Evolutionary conservation across 2,329 filamentous ascomycete species (phyloP).

Genomic region (Alternaria sp.): DNA sequence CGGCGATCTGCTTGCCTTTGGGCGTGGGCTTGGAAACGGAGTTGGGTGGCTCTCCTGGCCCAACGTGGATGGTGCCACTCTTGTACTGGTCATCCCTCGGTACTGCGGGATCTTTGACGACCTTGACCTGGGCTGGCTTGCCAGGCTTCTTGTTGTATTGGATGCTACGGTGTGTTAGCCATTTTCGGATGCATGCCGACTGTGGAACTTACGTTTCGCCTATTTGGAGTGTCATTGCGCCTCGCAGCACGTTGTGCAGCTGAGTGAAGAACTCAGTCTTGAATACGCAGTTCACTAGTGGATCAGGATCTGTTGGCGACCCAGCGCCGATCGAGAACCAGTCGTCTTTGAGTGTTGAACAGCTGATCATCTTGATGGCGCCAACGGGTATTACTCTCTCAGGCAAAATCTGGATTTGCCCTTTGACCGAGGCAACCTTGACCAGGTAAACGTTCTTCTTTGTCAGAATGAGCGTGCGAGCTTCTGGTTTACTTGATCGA

Average conservation of each 20-base stretch:
- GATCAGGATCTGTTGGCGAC: constrained; percentile 90
- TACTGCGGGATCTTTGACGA: constrained; percentile 81
- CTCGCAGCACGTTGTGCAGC: constrained; percentile 79
- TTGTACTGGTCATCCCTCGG: constrained; percentile 84
- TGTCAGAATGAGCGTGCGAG: constrained; percentile 83
- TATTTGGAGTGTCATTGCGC: constrained; percentile 81
- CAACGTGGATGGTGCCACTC: constrained; percentile 88
- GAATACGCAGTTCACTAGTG: constrained; percentile 89
- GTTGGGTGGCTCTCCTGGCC: constrained; percentile 80
- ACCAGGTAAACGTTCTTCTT: constrained; percentile 88
- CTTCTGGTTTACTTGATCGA: constrained; percentile 90
- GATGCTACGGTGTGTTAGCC: constrained; percentile 60
- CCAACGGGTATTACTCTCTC: constrained; percentile 85
- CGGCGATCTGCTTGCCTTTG: constrained; percentile 82
- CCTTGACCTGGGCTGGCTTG: constrained; percentile 88
- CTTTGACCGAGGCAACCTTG: constrained; percentile 80
- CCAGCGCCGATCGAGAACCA: constrained; percentile 94
- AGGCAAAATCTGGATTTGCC: constrained; percentile 78
- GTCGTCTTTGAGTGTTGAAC: constrained; percentile 85
- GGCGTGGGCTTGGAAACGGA: constrained; percentile 86
- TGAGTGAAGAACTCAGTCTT: constrained; percentile 98
- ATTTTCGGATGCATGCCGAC: background rate
- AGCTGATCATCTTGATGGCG: constrained; percentile 85
- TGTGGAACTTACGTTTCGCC: constrained; percentile 64
- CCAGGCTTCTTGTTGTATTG: constrained; percentile 98